Evolutionary conservation across 805 yeast species (phyloP).

Genomic region (Barnettozyma salicaria): DNA sequence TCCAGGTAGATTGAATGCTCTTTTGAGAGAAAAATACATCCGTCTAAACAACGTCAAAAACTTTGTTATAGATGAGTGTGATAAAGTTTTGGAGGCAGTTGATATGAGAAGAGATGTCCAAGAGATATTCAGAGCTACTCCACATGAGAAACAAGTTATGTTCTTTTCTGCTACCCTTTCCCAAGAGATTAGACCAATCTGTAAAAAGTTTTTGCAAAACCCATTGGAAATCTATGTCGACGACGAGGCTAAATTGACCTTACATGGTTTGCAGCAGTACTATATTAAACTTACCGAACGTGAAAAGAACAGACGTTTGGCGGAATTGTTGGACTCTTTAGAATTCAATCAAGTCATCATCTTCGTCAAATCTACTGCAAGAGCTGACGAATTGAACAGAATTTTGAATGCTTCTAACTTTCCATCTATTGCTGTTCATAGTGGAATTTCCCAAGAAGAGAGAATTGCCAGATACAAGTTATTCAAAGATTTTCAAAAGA

Average conservation of each 20-base stretch:
- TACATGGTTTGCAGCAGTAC: constrained; percentile 97
- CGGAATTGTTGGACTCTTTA: constrained; percentile 86
- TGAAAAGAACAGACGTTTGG: constrained; percentile 88
- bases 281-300: constrained; percentile 83
- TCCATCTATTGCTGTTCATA: constrained; percentile 96
- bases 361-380: constrained; percentile 83
- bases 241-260: constrained; percentile 93
- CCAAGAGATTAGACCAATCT: constrained; percentile 90
- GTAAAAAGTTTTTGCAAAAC: constrained; percentile 96
- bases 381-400: constrained; percentile 89
- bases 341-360: constrained; percentile 98
- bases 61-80: constrained; percentile 97
- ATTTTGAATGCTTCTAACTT: constrained; percentile 86
- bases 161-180: constrained; percentile 97
- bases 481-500: constrained; percentile 96
- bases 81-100: constrained; percentile 84
- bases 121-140: constrained; percentile 95
- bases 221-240: constrained; percentile 97
- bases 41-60: constrained; percentile 86
- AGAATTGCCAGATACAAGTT: constrained; percentile 95
- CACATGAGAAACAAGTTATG: constrained; percentile 98
- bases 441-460: constrained; percentile 94
- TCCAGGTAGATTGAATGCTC: constrained; percentile 95
- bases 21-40: constrained; percentile 85
- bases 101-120: constrained; percentile 99